Conservation (phyloP, 495 filamentous ascomycete genomes). For the Chaetomium tenue region DNA sequence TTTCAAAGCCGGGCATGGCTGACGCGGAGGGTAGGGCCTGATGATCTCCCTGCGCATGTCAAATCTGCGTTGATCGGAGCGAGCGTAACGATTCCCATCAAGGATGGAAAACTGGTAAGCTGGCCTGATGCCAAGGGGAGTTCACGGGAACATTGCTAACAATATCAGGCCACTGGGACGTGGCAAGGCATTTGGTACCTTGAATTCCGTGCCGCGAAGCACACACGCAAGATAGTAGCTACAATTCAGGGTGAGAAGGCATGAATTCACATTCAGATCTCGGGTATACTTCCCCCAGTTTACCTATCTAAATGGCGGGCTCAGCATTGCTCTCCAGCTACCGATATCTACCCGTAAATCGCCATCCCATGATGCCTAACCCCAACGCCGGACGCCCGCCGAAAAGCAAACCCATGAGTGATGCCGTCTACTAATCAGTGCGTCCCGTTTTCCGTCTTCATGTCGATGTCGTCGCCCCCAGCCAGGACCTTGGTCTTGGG, state of each 20-base stretch:
- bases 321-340: not conserved
- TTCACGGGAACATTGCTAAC: conserved; percentile 1
- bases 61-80: conserved; percentile 87
- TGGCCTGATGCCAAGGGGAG: not conserved
- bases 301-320: not conserved
- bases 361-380: not conserved
- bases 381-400: conserved; percentile 21
- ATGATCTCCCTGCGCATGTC: conserved; percentile 66
- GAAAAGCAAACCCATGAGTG: not conserved
- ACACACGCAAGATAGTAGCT: conserved; percentile 78
- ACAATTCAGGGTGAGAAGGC: conserved; percentile 92
- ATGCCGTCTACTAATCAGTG: conserved; percentile 16
- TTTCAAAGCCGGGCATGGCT: conserved; percentile 25
- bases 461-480: conserved; percentile 64
- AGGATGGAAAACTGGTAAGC: conserved; percentile 72
- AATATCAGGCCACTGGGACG: conserved; percentile 46
- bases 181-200: conserved; percentile 93
- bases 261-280: conserved; percentile 22
- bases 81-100: conserved; percentile 84
- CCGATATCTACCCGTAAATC: not conserved
- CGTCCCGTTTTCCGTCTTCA: conserved; percentile 42
- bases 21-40: conserved; percentile 25
- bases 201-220: conserved; percentile 77
- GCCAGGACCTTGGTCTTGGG: conserved; percentile 73
- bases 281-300: not conserved